phyloP scores from a whole-genome alignment of 192 early-diverging fungal species.

The Backusella luteola region DNA sequence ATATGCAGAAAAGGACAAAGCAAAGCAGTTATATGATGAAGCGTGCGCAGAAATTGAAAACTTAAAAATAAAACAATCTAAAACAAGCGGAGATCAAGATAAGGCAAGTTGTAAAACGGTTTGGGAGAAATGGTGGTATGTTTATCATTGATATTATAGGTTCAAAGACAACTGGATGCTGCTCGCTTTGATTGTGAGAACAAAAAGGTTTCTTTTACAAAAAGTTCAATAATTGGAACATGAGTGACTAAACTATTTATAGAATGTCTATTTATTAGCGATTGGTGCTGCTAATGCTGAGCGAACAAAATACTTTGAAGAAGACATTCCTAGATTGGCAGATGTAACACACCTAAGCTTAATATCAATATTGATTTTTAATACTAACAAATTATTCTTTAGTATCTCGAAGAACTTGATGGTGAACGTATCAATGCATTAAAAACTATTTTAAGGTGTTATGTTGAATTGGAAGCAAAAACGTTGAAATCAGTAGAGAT shows the following conservation, averaged over 20 bases:
- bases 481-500: conserved; percentile 32
- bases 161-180: conserved; percentile 42
- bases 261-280: conserved; percentile 70
- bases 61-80: conserved; percentile 53
- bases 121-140: neutral
- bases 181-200: conserved; percentile 73
- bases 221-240: neutral
- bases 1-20: conserved; percentile 61
- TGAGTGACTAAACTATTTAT: neutral
- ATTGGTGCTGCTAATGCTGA: conserved; percentile 62
- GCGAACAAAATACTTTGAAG: conserved; percentile 59
- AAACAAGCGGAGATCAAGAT: conserved; percentile 57
- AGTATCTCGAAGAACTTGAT: conserved; percentile 65
- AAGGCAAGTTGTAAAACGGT: conserved; percentile 28
- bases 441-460: conserved; percentile 51
- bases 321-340: conserved; percentile 59
- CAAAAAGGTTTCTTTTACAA: conserved; percentile 40
- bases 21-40: conserved; percentile 61
- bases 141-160: conserved; percentile 9
- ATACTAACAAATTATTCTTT: neutral
- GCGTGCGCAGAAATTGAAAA: conserved; percentile 63
- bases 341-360: conserved; percentile 39
- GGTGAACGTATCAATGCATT: conserved; percentile 52
- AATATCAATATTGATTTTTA: neutral
- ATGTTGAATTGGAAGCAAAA: conserved; percentile 45